Evolutionary conservation across 768 basidiomycete species (phyloP).

Genomic region (Boletus subparvulus): DNA sequence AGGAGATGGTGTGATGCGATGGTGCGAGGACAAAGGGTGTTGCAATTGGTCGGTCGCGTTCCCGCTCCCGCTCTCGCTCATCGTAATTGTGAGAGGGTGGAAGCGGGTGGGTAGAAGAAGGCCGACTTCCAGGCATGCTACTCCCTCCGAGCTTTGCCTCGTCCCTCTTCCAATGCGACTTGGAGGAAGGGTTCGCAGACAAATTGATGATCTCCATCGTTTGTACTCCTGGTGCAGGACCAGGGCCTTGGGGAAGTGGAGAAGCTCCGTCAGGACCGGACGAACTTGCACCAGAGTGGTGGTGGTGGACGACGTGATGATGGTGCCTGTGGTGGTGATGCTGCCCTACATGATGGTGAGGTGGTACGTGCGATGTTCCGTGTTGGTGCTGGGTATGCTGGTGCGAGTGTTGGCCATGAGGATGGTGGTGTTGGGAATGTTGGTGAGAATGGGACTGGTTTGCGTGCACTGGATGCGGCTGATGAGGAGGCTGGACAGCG

Average conservation of each 20-base stretch:
- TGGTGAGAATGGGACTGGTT: conserved; percentile 33
- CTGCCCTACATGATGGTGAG: conserved; percentile 47
- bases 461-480: conserved; percentile 29
- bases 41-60: conserved; percentile 51
- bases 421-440: conserved; percentile 32
- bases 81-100: conserved; percentile 28
- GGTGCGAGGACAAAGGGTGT: conserved; percentile 55
- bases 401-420: conserved; percentile 31
- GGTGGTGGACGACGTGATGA: conserved; percentile 48
- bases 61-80: conserved; percentile 27
- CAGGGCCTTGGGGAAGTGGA: conserved; percentile 37
- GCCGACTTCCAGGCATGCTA: conserved; percentile 36
- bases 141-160: conserved; percentile 25
- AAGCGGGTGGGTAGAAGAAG: conserved; percentile 39
- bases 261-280: conserved; percentile 28
- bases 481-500: conserved; percentile 17
- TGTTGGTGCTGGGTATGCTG: conserved; percentile 36
- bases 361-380: conserved; percentile 32
- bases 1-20: conserved; percentile 38
- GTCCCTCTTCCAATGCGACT: conserved; percentile 43
- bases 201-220: conserved; percentile 55
- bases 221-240: conserved; percentile 38
- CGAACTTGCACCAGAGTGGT: conserved; percentile 39
- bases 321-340: conserved; percentile 49
- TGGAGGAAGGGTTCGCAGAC: conserved; percentile 32